phyloP scores from a whole-genome alignment of 768 basidiomycete genomes.

The Lyophyllum shimeji region DNA sequence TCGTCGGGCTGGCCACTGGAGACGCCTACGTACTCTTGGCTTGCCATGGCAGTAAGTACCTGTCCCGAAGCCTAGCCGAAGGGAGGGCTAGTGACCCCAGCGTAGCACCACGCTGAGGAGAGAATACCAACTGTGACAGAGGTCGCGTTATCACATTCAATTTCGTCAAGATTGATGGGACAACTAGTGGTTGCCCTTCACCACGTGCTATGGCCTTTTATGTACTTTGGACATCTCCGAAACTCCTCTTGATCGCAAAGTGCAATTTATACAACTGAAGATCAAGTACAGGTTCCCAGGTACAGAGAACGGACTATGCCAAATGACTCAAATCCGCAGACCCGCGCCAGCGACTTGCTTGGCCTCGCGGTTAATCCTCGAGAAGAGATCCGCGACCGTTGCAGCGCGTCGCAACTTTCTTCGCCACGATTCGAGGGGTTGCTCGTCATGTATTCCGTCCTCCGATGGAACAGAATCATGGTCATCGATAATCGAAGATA shows the following conservation, averaged over 20 bases:
- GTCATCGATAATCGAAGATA: background rate
- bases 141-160: background rate
- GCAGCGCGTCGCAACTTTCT: constrained; percentile 8
- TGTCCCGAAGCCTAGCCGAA: background rate
- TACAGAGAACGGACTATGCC: too few species aligned
- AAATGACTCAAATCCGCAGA: background rate
- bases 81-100: background rate
- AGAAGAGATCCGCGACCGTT: background rate
- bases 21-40: constrained; percentile 11
- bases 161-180: background rate
- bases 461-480: background rate
- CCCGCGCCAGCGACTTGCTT: background rate
- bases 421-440: constrained; percentile 1
- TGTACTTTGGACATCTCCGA: too few species aligned
- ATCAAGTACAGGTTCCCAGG: too few species aligned
- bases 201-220: too few species aligned
- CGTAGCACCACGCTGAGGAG: background rate
- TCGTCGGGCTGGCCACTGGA: constrained; percentile 13
- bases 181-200: too few species aligned
- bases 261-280: too few species aligned
- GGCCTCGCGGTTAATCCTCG: background rate
- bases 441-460: background rate
- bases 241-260: too few species aligned
- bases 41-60: constrained; percentile 4
- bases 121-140: too few species aligned